A percentile compares a stretch with the other conserved stretches of the same genome.
Evolutionary conservation across 75 land plant species (phyloP).

Genomic region (Adiantum capillusveneris): DNA sequence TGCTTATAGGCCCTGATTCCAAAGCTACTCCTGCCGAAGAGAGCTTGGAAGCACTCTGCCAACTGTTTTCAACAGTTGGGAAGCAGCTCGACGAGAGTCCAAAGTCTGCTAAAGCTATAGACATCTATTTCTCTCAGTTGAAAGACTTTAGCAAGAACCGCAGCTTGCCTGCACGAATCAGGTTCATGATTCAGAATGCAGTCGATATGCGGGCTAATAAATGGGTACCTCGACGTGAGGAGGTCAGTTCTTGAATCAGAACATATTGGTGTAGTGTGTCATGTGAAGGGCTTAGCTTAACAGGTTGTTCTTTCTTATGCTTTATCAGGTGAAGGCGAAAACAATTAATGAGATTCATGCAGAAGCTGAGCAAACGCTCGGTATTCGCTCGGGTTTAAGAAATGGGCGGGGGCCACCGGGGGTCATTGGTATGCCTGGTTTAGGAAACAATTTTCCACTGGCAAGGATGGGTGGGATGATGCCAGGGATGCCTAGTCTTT

Average conservation of each 20-base stretch:
- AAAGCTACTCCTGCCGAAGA: slow-evolving; percentile 72
- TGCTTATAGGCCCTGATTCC: slow-evolving; percentile 56
- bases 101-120: slow-evolving; percentile 47
- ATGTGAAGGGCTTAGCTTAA: too few species aligned
- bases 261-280: too few species aligned
- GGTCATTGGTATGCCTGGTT: slow-evolving; percentile 14
- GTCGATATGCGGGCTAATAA: slow-evolving; percentile 70
- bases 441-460: slow-evolving; percentile 28
- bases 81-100: slow-evolving; percentile 80
- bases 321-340: slow-evolving; percentile 76
- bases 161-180: slow-evolving; percentile 53
- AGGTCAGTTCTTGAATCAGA: too few species aligned
- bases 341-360: slow-evolving; percentile 84
- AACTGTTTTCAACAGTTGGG: slow-evolving; percentile 75
- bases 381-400: slow-evolving; percentile 73
- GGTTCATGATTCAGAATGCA: slow-evolving; percentile 78
- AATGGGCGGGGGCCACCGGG: slow-evolving; percentile 43
- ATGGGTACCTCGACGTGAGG: slow-evolving; percentile 90
- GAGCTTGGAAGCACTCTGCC: slow-evolving; percentile 93
- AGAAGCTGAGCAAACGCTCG: slow-evolving; percentile 86
- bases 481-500: slow-evolving; percentile 25
- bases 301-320: too few species aligned
- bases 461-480: slow-evolving; percentile 68
- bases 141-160: slow-evolving; percentile 49
- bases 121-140: slow-evolving; percentile 54